Evolutionary conservation across 345 rosid genomes (phyloP), one percentile per base, ranked within the genome.

Genomic region (Populus pruinosa): DNA sequence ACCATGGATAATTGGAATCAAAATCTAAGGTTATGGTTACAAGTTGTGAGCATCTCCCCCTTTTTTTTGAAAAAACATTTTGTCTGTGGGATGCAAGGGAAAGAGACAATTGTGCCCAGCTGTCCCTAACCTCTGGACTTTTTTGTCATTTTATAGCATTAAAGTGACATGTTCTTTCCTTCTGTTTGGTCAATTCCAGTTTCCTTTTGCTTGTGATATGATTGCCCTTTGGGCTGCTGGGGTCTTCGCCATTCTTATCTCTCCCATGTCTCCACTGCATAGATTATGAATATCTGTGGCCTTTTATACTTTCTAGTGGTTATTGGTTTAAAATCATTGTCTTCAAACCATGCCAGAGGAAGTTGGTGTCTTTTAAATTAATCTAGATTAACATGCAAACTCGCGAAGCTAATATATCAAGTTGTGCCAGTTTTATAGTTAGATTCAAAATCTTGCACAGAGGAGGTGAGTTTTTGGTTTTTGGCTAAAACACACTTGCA

Each of bases 51-150:
- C 35, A 33, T 33, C 35, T 33, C 35, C 35, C 35, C 35, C 35
- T 33, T 33, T 33, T 33, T 33, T 33, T 33, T 33, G 3, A 33
- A 53, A n/a, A n/a, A n/a, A n/a, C n/a, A n/a, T n/a, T 59, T 47
- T 64, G 55, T 3, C n/a, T 33, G 56, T 75, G 65, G 69, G 79
- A 75, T 39, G 74, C 17, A 38, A 50, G 77, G 41, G 64, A 79
- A 83, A 67, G 78, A 69, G 83, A 78, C 86, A 85, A 84, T 41
- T 69, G 61, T 39, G 73, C n/a, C 71, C 64, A 69, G 84, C 82
- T 87, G 87, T 44, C 86, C 79, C 77, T 82, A 82, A 82, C 62
- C 64, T 36, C n/a, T 76, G 83, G 77, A 69, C 59, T 65, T 70
- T 35, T 76, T 82, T 86, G 86, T 81, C 85, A 82, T 85, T 85